Evolutionary conservation across 805 yeast species (phyloP).

Genomic region (Millerozyma miso): DNA sequence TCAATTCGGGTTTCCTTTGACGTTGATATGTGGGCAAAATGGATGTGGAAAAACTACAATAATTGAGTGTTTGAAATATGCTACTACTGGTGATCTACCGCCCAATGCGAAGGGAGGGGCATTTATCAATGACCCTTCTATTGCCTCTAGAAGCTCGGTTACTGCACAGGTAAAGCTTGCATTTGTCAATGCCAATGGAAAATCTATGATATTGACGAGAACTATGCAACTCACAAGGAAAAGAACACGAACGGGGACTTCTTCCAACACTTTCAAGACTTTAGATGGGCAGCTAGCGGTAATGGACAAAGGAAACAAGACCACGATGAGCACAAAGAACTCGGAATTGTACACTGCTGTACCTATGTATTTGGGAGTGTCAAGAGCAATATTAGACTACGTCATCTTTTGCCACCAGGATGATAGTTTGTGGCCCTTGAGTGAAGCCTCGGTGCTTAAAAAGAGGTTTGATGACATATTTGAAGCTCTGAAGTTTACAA

Average conservation of each 20-base stretch:
- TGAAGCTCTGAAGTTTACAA: conserved; percentile 90
- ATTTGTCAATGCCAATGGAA: conserved; percentile 66
- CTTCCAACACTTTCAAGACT: conserved; percentile 68
- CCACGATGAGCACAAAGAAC: conserved; percentile 74
- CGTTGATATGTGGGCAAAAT: conserved; percentile 91
- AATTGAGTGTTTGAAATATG: conserved; percentile 89
- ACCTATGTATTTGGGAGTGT: conserved; percentile 82
- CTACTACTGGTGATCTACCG: conserved; percentile 93
- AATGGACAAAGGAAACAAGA: conserved; percentile 60
- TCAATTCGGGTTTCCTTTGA: conserved; percentile 84
- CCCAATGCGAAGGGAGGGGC: conserved; percentile 97
- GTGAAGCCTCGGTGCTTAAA: conserved; percentile 85
- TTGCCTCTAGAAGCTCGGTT: conserved; percentile 70
- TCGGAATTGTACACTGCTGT: conserved; percentile 79
- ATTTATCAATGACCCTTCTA: conserved; percentile 87
- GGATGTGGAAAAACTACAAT: conserved; percentile 97
- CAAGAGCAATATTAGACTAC: conserved; percentile 80
- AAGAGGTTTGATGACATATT: conserved; percentile 95
- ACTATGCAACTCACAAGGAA: conserved; percentile 72
- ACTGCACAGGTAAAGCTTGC: conserved; percentile 89
- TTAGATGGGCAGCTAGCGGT: conserved; percentile 83
- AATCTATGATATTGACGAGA: conserved; percentile 81
- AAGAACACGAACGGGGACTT: conserved; percentile 38
- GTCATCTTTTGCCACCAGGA: conserved; percentile 98
- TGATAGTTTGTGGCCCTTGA: conserved; percentile 92